Conservation (phyloP, 2,329 filamentous ascomycete genomes). For the Botryosphaeria dothidea region DNA sequence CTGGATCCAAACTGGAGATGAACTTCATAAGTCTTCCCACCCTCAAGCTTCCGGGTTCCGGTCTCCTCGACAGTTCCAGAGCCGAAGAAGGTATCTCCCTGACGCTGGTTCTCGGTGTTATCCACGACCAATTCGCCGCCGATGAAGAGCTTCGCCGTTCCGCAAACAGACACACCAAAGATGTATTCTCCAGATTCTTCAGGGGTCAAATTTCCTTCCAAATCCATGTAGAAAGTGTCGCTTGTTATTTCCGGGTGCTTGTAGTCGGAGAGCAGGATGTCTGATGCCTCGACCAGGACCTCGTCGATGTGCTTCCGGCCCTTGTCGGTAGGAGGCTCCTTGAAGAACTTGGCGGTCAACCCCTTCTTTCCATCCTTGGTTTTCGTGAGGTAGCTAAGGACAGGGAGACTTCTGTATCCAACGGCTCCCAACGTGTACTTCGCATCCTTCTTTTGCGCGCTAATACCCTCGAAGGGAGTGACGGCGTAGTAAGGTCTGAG, state of each 20-base stretch:
- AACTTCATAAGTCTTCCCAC: conserved; percentile 53
- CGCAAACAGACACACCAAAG: conserved; percentile 22
- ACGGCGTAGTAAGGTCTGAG: conserved; percentile 31
- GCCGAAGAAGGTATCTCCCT: conserved; percentile 66
- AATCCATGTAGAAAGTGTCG: conserved; percentile 21
- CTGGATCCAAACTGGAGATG: conserved; percentile 20
- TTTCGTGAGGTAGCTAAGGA: neutral
- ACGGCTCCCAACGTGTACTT: conserved; percentile 64
- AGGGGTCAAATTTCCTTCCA: conserved; percentile 22
- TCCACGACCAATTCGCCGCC: conserved; percentile 39
- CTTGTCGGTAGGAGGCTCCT: conserved; percentile 10
- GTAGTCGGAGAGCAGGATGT: conserved; percentile 22
- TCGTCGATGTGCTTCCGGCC: conserved; percentile 19
- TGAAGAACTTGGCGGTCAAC: conserved; percentile 13
- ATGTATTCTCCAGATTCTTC: conserved; percentile 21
- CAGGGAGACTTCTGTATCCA: conserved; percentile 57
- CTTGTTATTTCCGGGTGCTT: conserved; percentile 14
- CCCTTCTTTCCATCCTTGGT: conserved; percentile 16
- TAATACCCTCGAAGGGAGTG: conserved; percentile 29
- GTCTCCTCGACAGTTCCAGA: conserved; percentile 62
- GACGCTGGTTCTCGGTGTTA: conserved; percentile 51
- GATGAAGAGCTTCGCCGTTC: conserved; percentile 36
- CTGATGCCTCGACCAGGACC: conserved; percentile 13
- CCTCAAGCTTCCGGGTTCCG: conserved; percentile 56
- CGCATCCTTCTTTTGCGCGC: conserved; percentile 13